Base-by-base conservation (phyloP, 345 rosid species). In the Turnera subulata region DNA sequence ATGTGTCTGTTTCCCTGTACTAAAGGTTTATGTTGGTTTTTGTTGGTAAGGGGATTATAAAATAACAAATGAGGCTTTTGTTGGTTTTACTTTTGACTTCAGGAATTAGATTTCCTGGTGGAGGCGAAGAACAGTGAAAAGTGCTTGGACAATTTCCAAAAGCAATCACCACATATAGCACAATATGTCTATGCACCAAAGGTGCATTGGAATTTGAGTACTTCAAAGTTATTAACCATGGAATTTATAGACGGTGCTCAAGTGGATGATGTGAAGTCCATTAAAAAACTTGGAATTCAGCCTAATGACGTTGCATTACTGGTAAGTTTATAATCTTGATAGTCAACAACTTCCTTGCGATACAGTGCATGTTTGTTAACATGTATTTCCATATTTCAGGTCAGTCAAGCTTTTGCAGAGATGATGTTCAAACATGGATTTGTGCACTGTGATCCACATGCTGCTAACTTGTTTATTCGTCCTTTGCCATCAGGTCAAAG, bases 381-480 rank as follows among this genome's bases (percentile, higher is more conserved):
- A 3, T 29, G 8, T 3, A 29, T 19, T 66, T 56, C 19, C 33
- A 18, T 50, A 43, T 38, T 73, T 65, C 82, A 92, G 98, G 89
- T 89, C 50, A 89, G 85, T 78, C 86, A 80, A 65, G 71, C 82
- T 47, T 92, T 92, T 79, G 91, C 95, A 49, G 96, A 92, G 73
- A 92, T 92, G 98, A 92, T 86, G 80, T 92, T 89, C 68, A 92
- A 79, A 71, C 96, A 92, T 67, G 98, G 96, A 15, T 92, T 92
- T 69, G 95, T 89, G 69, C 98, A 92, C 61, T 92, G 98, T 72
- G 98, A 92, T 33, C 98, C 98, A n/a, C 98, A 92, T 67, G 96
- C 95, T 57, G 95, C 98, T 50, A 92, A 92, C 73, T 65, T 92
- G 80, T 75, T 92, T 11, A 80, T 92, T 67, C 91, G 96, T 50